phyloP scores from a whole-genome alignment of 495 filamentous ascomycete genomes.

The Lepidopterella palustris region DNA sequence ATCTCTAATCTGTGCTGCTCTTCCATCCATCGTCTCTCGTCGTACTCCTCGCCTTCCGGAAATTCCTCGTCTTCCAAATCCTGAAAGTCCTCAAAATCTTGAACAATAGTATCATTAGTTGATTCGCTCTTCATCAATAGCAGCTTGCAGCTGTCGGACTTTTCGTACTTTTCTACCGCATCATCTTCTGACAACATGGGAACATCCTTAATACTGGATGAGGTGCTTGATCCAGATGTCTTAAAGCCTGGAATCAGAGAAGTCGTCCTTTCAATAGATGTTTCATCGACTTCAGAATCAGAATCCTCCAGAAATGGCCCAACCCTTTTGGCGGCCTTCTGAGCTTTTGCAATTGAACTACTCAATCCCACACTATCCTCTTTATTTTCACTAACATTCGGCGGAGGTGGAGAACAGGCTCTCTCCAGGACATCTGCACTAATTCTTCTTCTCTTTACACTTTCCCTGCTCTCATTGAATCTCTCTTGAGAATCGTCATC shows the following conservation, averaged over 20 bases:
- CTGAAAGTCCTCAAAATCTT: slow-evolving; percentile 58
- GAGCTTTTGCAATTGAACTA: slow-evolving; percentile 26
- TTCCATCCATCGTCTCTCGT: slow-evolving; percentile 55
- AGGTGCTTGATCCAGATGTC: background rate
- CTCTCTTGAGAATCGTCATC: slow-evolving; percentile 37
- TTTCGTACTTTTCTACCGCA: background rate
- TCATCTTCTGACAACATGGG: background rate
- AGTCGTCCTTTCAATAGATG: slow-evolving; percentile 18
- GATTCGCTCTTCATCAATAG: slow-evolving; percentile 48
- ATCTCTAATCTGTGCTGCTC: slow-evolving; percentile 55
- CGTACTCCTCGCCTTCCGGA: slow-evolving; percentile 54
- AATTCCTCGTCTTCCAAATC: slow-evolving; percentile 44
- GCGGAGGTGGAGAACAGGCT: slow-evolving; percentile 26
- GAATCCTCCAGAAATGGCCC: slow-evolving; percentile 63
- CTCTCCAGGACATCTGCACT: slow-evolving; percentile 9
- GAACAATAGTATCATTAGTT: slow-evolving; percentile 50
- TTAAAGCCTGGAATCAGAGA: background rate
- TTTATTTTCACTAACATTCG: slow-evolving; percentile 7
- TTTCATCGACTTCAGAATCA: slow-evolving; percentile 55
- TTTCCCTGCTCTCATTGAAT: slow-evolving; percentile 46
- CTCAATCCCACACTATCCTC: slow-evolving; percentile 38
- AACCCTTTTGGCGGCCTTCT: slow-evolving; percentile 24
- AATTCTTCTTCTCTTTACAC: slow-evolving; percentile 44
- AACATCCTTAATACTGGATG: background rate
- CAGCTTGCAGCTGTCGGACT: background rate